These are phyloP conservation scores for Ambrosia hybrid DNA, from an alignment of 140 eudicot species.

Conservation along the genomic window DNA sequence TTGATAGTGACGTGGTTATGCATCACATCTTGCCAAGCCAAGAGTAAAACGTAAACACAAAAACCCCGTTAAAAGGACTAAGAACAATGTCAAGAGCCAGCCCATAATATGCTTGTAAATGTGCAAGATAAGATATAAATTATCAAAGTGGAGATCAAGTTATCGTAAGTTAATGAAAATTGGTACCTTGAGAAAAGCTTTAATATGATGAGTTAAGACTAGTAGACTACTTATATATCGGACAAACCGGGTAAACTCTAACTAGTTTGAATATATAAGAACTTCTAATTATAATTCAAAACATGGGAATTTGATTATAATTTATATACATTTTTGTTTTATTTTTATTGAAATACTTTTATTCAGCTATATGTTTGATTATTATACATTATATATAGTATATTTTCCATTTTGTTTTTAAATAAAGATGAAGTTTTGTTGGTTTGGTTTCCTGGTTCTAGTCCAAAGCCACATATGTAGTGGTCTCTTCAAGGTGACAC, in stretches of 20 bases:
- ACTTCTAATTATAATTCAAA: background rate
- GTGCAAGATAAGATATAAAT: background rate
- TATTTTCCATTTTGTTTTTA: too few species aligned
- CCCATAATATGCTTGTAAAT: background rate
- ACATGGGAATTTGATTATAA: background rate
- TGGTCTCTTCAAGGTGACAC: conserved; percentile 19
- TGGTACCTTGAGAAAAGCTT: background rate
- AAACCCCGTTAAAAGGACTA: too few species aligned
- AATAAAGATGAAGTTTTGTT: conserved; percentile 1
- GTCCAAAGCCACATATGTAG: conserved; percentile 30
- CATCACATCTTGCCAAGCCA: too few species aligned
- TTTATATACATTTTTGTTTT: background rate
- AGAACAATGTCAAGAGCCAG: background rate
- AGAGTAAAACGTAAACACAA: too few species aligned
- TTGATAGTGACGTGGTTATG: too few species aligned
- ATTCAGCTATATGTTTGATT: background rate
- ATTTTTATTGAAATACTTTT: background rate
- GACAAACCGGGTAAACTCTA: background rate
- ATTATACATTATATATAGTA: background rate
- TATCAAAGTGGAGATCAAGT: background rate
- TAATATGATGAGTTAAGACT: background rate
- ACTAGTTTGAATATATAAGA: background rate
- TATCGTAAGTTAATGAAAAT: background rate
- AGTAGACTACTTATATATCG: too few species aligned
- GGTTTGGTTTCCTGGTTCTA: conserved; percentile 27